Evolutionary conservation across 2,329 filamentous ascomycete species (phyloP), one percentile per base, ranked within the genome.

Genomic region (Claviceps maximensis): DNA sequence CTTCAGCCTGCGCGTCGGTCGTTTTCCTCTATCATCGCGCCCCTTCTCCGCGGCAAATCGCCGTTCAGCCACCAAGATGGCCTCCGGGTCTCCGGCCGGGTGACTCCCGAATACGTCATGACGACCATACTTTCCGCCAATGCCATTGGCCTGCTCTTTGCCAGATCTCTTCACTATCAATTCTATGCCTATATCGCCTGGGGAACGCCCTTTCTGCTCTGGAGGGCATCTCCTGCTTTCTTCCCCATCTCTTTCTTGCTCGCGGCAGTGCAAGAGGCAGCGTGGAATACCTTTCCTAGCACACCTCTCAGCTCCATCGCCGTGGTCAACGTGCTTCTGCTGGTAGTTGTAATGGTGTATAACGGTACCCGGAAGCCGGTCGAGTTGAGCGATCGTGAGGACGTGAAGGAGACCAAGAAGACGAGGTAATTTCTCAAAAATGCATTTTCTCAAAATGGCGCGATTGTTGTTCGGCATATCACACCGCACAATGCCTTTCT

Each of bases 221-320:
- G 89, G 89, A 80, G 81, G 62, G 80, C 83, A 53, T 83, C 84
- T 1, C 71, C 83, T 55, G 82, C 85, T 61, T 84, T 86, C 8
- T 33, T 10, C 0, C 63, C 84, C 12, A 62, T 85, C 33, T 79
- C 89, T 59, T 84, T 84, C 62, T 70, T 69, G 4, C 68, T 90
- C 10, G 95, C 87, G 86, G 77, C 74, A 3, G 74, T 80, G 55
- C 90, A 96, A 68, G 90, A 96, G 67, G 90, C 86, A 83, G 88
- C 87, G 13, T 96, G 90, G 90, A 95, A 96, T 61, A 82, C 90
- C 10, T 96, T 86, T 65, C 90, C 90, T n/a, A 95, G 89, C 65
- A 82, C 78, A 4, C 63, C 69, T 31, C 55, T 63, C 48, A 82
- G 78, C 63, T 82, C 79, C 4, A 65, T 64, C 15, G 71, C 75